Conservation (phyloP, 2,329 filamentous ascomycete species). For the Talaromyces sp. region DNA sequence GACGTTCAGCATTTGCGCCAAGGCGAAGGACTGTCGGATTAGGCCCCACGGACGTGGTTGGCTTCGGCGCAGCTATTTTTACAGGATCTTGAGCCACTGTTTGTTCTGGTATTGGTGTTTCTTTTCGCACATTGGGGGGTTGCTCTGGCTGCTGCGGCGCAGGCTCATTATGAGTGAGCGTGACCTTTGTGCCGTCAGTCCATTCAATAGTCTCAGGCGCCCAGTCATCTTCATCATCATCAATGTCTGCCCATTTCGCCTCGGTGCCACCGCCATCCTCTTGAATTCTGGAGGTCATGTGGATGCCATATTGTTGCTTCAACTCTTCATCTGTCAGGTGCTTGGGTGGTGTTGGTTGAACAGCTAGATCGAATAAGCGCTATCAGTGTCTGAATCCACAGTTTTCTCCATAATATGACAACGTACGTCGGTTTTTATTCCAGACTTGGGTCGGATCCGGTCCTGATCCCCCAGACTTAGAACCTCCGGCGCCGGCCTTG, state of each 20-base stretch:
- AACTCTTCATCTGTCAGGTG: constrained; percentile 70
- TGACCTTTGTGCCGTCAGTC: constrained; percentile 70
- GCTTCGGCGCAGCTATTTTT: constrained; percentile 35
- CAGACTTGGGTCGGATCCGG: constrained; percentile 70
- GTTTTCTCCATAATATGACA: not conserved
- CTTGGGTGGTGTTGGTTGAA: constrained; percentile 60
- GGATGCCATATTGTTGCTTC: constrained; percentile 70
- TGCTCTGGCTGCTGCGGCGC: constrained; percentile 20
- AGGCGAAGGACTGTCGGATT: constrained; percentile 54
- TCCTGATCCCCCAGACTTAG: constrained; percentile 52
- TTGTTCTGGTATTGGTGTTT: constrained; percentile 24
- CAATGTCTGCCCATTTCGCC: constrained; percentile 70
- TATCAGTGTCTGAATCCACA: constrained; percentile 23
- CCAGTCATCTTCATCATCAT: constrained; percentile 71
- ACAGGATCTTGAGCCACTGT: constrained; percentile 28
- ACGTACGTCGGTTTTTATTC: constrained; percentile 68
- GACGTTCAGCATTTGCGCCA: constrained; percentile 50
- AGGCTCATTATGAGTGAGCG: constrained; percentile 52
- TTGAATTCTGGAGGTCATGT: constrained; percentile 66
- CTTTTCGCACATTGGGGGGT: constrained; percentile 27
- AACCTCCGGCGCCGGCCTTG: constrained; percentile 50
- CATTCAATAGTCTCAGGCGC: constrained; percentile 68
- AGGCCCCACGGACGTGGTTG: constrained; percentile 50
- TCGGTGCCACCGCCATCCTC: constrained; percentile 64
- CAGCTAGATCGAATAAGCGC: constrained; percentile 40